A percentile compares a stretch with the other conserved stretches of the same genome.
Evolutionary conservation across 2,329 filamentous ascomycete species (phyloP).

Genomic region (Cladosporium sp.): DNA sequence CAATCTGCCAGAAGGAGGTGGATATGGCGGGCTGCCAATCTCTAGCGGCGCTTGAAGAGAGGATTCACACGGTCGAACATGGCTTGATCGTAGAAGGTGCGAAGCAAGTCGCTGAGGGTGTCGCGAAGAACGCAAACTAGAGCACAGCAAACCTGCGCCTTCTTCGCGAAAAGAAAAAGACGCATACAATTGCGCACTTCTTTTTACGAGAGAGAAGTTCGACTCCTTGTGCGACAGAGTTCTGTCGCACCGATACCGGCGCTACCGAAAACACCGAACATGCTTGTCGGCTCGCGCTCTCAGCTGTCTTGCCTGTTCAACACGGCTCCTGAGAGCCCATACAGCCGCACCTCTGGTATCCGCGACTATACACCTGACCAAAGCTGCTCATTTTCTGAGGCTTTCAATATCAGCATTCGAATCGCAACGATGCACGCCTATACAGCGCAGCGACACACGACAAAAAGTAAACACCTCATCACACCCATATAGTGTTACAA

Average conservation of each 20-base stretch:
- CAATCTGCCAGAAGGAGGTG: constrained; percentile 71
- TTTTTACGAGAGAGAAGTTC: background rate
- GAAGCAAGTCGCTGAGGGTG: constrained; percentile 46
- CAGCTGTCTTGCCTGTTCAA: background rate
- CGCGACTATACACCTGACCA: background rate
- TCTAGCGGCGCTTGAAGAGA: constrained; percentile 65
- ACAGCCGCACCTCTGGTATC: background rate
- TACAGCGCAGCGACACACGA: background rate
- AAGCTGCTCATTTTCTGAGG: background rate
- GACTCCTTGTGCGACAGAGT: background rate
- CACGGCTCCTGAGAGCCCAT: background rate
- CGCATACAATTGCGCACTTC: background rate
- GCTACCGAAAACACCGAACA: background rate
- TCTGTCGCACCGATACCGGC: too few species aligned
- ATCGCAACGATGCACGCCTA: background rate
- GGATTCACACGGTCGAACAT: constrained; percentile 77
- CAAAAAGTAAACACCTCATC: background rate
- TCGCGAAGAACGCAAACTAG: constrained; percentile 9
- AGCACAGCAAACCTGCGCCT: constrained; percentile 10
- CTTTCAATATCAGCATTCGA: background rate
- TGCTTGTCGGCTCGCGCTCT: background rate
- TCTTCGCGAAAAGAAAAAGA: background rate
- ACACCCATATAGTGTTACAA: background rate
- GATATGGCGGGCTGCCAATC: constrained; percentile 60
- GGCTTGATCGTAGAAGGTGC: constrained; percentile 76